Evolutionary conservation across 306 rosid species (phyloP).

Genomic region (Chamaecrista fasciculata): DNA sequence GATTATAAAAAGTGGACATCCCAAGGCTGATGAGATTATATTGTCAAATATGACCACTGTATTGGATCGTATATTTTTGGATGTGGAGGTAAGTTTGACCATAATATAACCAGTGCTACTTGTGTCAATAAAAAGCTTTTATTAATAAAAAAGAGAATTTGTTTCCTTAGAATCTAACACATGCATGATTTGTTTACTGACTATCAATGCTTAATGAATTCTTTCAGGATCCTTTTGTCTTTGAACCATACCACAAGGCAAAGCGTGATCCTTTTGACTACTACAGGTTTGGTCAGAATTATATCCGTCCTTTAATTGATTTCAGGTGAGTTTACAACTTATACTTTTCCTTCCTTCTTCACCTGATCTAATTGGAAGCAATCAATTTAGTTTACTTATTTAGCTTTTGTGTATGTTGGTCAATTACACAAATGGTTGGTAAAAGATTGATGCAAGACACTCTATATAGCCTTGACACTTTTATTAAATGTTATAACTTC

Average conservation of each 20-base stretch:
- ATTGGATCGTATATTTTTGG: slow-evolving; percentile 75
- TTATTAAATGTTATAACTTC: background rate
- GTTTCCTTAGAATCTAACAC: slow-evolving; percentile 18
- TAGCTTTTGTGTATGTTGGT: slow-evolving; percentile 11
- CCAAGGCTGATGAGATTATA: slow-evolving; percentile 74
- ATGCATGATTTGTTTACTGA: slow-evolving; percentile 24
- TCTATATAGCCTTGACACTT: background rate
- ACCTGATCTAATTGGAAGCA: slow-evolving; percentile 9
- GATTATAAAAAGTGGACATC: slow-evolving; percentile 75
- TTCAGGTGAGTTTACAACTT: slow-evolving; percentile 60
- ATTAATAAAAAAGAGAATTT: background rate
- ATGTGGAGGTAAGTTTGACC: slow-evolving; percentile 67
- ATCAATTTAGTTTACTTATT: slow-evolving; percentile 28
- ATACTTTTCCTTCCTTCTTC: slow-evolving; percentile 29
- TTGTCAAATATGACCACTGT: slow-evolving; percentile 75
- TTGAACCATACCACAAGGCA: slow-evolving; percentile 84
- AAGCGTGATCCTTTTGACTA: slow-evolving; percentile 95
- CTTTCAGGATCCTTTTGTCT: slow-evolving; percentile 90
- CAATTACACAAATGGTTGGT: background rate
- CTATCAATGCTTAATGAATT: slow-evolving; percentile 36
- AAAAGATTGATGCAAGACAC: slow-evolving; percentile 2
- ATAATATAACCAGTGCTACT: background rate
- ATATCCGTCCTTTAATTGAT: slow-evolving; percentile 89
- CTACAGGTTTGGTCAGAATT: slow-evolving; percentile 87
- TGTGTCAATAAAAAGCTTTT: background rate